These are phyloP conservation scores for Panellus pusillus DNA, from an alignment of 768 basidiomycete species.

Conservation along the genomic window DNA sequence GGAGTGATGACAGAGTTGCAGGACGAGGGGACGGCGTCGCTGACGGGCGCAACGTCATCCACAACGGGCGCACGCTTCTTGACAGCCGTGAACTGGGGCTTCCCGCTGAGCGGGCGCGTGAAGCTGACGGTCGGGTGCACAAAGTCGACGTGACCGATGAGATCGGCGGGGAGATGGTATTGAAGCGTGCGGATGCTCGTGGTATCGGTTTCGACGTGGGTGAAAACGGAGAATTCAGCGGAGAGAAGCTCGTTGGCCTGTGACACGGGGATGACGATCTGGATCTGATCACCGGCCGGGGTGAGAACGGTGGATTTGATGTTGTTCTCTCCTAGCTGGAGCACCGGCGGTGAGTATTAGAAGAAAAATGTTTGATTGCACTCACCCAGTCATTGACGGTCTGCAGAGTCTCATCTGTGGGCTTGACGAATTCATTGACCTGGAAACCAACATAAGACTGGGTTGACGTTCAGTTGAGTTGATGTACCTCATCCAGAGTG, in stretches of 20 bases:
- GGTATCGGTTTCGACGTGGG: constrained; percentile 10
- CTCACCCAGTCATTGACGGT: constrained; percentile 34
- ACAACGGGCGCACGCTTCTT: background rate
- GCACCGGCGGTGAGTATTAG: too few species aligned
- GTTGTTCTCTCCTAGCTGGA: constrained; percentile 30
- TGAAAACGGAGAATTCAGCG: constrained; percentile 19
- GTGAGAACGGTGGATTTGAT: constrained; percentile 24
- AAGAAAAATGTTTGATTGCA: too few species aligned
- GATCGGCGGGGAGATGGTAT: constrained; percentile 23
- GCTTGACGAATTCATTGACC: constrained; percentile 38
- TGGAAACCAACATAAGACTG: constrained; percentile 7
- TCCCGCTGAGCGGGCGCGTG: constrained; percentile 4
- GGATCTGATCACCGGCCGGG: constrained; percentile 24
- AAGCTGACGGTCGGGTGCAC: constrained; percentile 25
- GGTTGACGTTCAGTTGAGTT: background rate
- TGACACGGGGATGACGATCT: constrained; percentile 21
- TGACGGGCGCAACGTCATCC: background rate
- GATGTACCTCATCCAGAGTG: constrained; percentile 4
- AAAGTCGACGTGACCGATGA: constrained; percentile 21
- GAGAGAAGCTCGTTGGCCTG: constrained; percentile 24
- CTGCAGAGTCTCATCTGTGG: constrained; percentile 32
- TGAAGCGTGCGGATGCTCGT: constrained; percentile 22
- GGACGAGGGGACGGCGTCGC: constrained; percentile 23
- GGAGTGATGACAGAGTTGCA: constrained; percentile 26
- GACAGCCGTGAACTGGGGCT: constrained; percentile 1